Percentiles rank a stretch among this genome's conserved stretches.
These are phyloP conservation scores for Neurospora cerealis DNA, from an alignment of 495 filamentous ascomycete species.

Conservation along the genomic window DNA sequence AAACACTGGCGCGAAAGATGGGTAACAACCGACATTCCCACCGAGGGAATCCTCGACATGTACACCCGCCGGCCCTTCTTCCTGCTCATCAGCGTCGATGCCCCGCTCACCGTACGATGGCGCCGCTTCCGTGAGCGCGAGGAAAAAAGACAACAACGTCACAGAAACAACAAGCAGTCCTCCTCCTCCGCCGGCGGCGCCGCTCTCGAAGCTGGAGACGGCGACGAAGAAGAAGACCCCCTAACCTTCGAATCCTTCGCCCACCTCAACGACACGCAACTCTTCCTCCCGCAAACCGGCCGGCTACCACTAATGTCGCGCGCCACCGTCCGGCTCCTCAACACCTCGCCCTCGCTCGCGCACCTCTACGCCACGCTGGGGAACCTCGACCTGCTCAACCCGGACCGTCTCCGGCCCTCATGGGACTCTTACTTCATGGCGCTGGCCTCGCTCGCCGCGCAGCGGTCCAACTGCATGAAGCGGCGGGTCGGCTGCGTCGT, in stretches of 20 bases:
- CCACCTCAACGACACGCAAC: slow-evolving; percentile 59
- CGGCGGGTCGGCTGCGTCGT: slow-evolving; percentile 89
- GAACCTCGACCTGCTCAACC: slow-evolving; percentile 62
- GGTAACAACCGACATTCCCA: slow-evolving; percentile 74
- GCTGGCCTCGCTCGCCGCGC: slow-evolving; percentile 81
- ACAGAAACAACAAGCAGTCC: slow-evolving; percentile 67
- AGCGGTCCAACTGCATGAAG: slow-evolving; percentile 96
- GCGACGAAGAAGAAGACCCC: slow-evolving; percentile 19
- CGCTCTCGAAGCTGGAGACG: slow-evolving; percentile 32
- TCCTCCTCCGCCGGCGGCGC: slow-evolving; percentile 55
- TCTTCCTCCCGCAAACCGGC: slow-evolving; percentile 59
- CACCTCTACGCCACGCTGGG: slow-evolving; percentile 59
- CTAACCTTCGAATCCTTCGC: slow-evolving; percentile 69
- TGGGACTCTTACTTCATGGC: slow-evolving; percentile 99
- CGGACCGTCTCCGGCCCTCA: slow-evolving; percentile 72
- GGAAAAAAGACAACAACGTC: slow-evolving; percentile 11
- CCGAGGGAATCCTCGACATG: slow-evolving; percentile 55
- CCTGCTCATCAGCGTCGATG: slow-evolving; percentile 83
- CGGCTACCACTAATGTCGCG: slow-evolving; percentile 63
- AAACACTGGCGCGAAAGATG: slow-evolving; percentile 70
- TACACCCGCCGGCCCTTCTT: slow-evolving; percentile 81
- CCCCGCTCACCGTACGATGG: slow-evolving; percentile 76
- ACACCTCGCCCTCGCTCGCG: slow-evolving; percentile 61
- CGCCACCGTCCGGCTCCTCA: slow-evolving; percentile 76
- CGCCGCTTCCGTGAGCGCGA: slow-evolving; percentile 44